Base-by-base conservation (phyloP, 2,329 filamentous ascomycete genomes). In the Magnaporthiopsis poae region DNA sequence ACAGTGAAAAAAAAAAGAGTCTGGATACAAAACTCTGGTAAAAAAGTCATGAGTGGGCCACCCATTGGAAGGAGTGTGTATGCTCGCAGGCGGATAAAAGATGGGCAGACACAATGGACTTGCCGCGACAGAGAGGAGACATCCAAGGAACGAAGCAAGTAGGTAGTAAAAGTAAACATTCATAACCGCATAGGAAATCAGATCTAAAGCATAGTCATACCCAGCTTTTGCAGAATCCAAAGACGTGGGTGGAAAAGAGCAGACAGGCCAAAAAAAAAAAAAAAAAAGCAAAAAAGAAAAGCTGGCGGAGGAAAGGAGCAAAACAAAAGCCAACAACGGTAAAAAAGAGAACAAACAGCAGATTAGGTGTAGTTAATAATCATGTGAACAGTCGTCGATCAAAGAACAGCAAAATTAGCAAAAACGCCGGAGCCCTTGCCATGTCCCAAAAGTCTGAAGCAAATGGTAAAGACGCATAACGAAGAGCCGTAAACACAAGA, bases 211-310 rank as follows among this genome's bases (percentile, higher is more conserved):
- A 36, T 13, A 11, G n/a, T 56, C 18, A 25, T 56, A 56, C 46
- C 46, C 46, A 15, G 39, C 35, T 13, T 36, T 15, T 52, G 39
- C 7, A 15, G 5, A 5, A 5, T 1, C 21, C 18, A n/a, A 35
- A 31, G 31, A 25, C 33, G 11, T 63, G n/a, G 12, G n/a, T 33
- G 31, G 13, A 36, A 36, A 27, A 63, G n/a, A 39, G 21, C 62
- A 64, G 29, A 31, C 5, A 7, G 31, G 31, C 31, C 31, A 4
- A 31, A 31, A 31, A 7, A 31, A 31, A 5, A 39, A 7, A 61
- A 39, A 2, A 62, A 25, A n/a, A 65, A 1, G n/a, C 61, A 65
- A 56, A 56, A n/a, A 61, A 64, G 29, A 15, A 25, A 56, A 64
- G 15, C 31, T 27, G 12, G 31, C 29, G 21, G n/a, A 65, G 46